Percentiles rank a stretch among this genome's conserved stretches.
Conservation (phyloP, 2,329 filamentous ascomycete species). For the Fusarium chlamydosporum region DNA sequence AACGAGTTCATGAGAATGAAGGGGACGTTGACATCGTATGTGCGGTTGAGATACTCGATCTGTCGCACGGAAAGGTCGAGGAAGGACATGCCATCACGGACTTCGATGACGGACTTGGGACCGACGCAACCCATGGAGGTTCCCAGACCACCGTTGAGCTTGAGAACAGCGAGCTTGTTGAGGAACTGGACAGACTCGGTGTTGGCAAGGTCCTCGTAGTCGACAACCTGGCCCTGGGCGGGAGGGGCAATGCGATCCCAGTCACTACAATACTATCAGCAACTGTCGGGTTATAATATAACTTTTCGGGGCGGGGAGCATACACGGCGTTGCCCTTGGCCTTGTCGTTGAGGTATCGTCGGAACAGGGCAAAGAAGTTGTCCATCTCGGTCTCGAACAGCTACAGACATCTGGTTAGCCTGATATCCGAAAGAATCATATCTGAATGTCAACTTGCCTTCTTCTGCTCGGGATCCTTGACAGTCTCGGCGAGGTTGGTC, state of each 20-base stretch:
- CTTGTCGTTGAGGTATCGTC: conserved; percentile 98
- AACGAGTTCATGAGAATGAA: conserved; percentile 99
- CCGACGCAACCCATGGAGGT: conserved; percentile 99
- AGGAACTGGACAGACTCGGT: conserved; percentile 93
- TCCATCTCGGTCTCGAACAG: conserved; percentile 99
- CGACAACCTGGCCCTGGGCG: conserved; percentile 92
- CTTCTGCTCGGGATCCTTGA: conserved; percentile 83
- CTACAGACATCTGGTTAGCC: conserved; percentile 58
- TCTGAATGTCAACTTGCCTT: conserved; percentile 73
- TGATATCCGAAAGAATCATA: neutral
- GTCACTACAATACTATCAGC: conserved; percentile 70
- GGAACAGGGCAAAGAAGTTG: conserved; percentile 99
- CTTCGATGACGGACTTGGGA: conserved; percentile 99
- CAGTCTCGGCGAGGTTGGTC: conserved; percentile 91
- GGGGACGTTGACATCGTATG: conserved; percentile 95
- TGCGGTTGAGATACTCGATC: conserved; percentile 99
- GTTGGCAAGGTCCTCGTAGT: conserved; percentile 92
- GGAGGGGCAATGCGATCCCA: conserved; percentile 98
- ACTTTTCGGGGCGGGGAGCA: conserved; percentile 52
- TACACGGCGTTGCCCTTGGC: conserved; percentile 94
- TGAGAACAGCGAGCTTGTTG: conserved; percentile 97
- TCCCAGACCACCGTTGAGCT: conserved; percentile 99
- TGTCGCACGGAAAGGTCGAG: conserved; percentile 97
- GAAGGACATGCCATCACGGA: conserved; percentile 99
- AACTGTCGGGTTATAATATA: conserved; percentile 2